Base-by-base conservation (phyloP, 73 alveolate species). In the Paramecium sexaurelia region DNA sequence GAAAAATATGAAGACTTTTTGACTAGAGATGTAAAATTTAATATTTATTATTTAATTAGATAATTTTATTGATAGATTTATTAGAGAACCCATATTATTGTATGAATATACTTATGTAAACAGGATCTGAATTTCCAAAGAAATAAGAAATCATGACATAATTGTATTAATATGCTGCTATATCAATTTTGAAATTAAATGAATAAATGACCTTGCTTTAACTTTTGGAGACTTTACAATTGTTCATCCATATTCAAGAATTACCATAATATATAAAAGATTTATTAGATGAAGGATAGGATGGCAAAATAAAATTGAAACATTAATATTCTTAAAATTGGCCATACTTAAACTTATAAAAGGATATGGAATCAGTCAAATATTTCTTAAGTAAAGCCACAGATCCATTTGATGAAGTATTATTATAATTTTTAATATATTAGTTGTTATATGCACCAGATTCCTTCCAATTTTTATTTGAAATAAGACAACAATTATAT, bases 41-140 rank as follows among this genome's bases (percentile, higher is more conserved):
- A 19, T n/a, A 13, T 22, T 19, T 0, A 40, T 78, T 78, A 41
- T 61, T 5, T 4, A 11, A 7, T 9, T 20, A 73, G 90, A 24
- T 78, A 7, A 45, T 78, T 9, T 41, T 78, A 45, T 19, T 78
- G 13, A 13, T 78, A 24, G 90, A 78, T n/a, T 41, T 78, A 78
- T 7, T 78, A 17, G 90, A 78, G 40, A 78, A 78, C 20, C 90
- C 90, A 40, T 78, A 40, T 78, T 78, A 78, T 78, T 78, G 73
- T 22, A 22, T 41, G 43, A 78, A 78, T 78, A 43, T 78, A 10
- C 29, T 78, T 9, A 24, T n/a, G 27, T 24, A 78, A 10, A 22
- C 40, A 3, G 27, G 55, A 78, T 24, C 43, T 2, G 40, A 78
- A 24, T 41, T 45, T 20, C 68, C 90, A 19, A 15, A 43, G 6